Evolutionary conservation across 2,329 filamentous ascomycete genomes (phyloP).

Genomic region (Sclerotinia trifoliorum): DNA sequence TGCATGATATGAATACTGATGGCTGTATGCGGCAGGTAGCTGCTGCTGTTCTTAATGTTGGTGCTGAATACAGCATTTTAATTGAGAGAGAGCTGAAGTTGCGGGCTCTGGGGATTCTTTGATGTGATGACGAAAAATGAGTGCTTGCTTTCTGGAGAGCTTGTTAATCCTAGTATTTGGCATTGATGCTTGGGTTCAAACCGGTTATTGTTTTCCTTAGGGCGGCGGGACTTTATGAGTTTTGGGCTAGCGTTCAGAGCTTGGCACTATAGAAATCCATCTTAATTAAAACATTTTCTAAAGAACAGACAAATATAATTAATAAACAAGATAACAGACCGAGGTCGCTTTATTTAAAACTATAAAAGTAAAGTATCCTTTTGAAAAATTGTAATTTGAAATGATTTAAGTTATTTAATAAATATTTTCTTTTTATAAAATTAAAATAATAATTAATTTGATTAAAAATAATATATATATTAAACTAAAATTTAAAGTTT

Average conservation of each 20-base stretch:
- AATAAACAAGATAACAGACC: neutral
- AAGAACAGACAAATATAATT: neutral
- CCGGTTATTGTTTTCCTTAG: slow-evolving; percentile 3
- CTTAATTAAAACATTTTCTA: neutral
- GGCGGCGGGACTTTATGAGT: neutral
- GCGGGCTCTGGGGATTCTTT: slow-evolving; percentile 5
- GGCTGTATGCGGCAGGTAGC: slow-evolving; percentile 39
- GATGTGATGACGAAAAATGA: slow-evolving; percentile 20
- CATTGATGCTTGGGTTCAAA: neutral
- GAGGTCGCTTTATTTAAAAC: neutral
- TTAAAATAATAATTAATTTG: neutral
- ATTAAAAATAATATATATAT: too few species aligned
- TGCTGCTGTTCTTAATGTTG: slow-evolving; percentile 37
- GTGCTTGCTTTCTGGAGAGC: neutral
- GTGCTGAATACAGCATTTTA: slow-evolving; percentile 38
- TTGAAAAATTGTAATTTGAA: neutral
- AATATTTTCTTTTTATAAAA: fast-evolving
- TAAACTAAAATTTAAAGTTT: too few species aligned
- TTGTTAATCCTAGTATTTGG: slow-evolving; percentile 14
- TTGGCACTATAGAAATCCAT: neutral
- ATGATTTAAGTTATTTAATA: neutral
- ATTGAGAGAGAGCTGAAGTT: neutral
- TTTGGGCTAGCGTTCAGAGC: neutral
- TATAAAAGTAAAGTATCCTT: neutral
- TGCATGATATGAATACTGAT: slow-evolving; percentile 33